These are phyloP conservation scores for Oryza punctata DNA, from an alignment of 176 grass and related monocot species.

Conservation along the genomic window DNA sequence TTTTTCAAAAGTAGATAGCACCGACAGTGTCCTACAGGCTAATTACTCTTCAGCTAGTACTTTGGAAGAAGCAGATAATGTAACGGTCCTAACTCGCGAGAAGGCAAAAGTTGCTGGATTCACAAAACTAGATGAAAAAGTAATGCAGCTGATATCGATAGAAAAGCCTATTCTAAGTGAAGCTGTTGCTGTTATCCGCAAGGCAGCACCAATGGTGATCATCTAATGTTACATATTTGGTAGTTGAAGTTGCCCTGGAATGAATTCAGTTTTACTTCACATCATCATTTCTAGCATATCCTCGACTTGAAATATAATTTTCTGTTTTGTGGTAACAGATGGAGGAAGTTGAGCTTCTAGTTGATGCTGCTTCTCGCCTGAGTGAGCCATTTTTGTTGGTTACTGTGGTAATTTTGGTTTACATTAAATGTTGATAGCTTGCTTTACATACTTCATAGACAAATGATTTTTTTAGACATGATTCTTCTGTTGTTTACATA, in stretches of 20 bases:
- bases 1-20: slow-evolving; percentile 50
- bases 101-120: slow-evolving; percentile 76
- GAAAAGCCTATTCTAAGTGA: slow-evolving; percentile 77
- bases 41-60: slow-evolving; percentile 47
- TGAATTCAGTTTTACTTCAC: slow-evolving; percentile 53
- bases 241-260: slow-evolving; percentile 83
- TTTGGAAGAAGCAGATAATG: slow-evolving; percentile 51
- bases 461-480: background rate
- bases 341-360: slow-evolving; percentile 92
- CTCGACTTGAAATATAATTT: slow-evolving; percentile 61
- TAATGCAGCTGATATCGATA: slow-evolving; percentile 63
- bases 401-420: slow-evolving; percentile 92
- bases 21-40: slow-evolving; percentile 37
- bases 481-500: slow-evolving; percentile 22
- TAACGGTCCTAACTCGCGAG: slow-evolving; percentile 47
- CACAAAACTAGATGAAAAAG: slow-evolving; percentile 73
- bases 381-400: slow-evolving; percentile 99
- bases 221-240: slow-evolving; percentile 99
- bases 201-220: slow-evolving; percentile 98
- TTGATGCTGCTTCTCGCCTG: slow-evolving; percentile 88
- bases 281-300: slow-evolving; percentile 38
- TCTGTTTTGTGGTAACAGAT: slow-evolving; percentile 71
- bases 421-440: slow-evolving; percentile 42
- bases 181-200: slow-evolving; percentile 72
- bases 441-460: background rate